Evolutionary conservation across 306 rosid species (phyloP).

Genomic region (Malus domestica): ASM211411v1 NC_041795.1:34456001-34456500

Average conservation of each 20-base stretch:
- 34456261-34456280: constrained; percentile 12
- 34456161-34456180: constrained; percentile 63
- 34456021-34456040: constrained; percentile 98
- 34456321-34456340: background rate
- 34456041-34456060: constrained; percentile 75
- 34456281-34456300: constrained; percentile 26
- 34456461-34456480: no score
- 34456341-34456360: constrained; percentile 19
- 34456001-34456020: constrained; percentile 9
- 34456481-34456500: constrained; percentile 3
- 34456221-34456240: constrained; percentile 11
- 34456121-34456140: constrained; percentile 50
- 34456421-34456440: background rate
- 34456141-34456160: constrained; percentile 76
- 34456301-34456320: constrained; percentile 22
- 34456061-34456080: constrained; percentile 41
- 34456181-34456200: constrained; percentile 49
- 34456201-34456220: constrained; percentile 5
- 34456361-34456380: constrained; percentile 16
- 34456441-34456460: background rate
- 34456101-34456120: constrained; percentile 76
- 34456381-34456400: constrained; percentile 11
- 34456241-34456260: constrained; percentile 17
- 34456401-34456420: constrained; percentile 7
- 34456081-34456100: constrained; percentile 72